A percentile compares a stretch with the other conserved stretches of the same genome.
phyloP scores from a whole-genome alignment of 108 stramenopile species.

The Stephanodiscus minutulus region DNA sequence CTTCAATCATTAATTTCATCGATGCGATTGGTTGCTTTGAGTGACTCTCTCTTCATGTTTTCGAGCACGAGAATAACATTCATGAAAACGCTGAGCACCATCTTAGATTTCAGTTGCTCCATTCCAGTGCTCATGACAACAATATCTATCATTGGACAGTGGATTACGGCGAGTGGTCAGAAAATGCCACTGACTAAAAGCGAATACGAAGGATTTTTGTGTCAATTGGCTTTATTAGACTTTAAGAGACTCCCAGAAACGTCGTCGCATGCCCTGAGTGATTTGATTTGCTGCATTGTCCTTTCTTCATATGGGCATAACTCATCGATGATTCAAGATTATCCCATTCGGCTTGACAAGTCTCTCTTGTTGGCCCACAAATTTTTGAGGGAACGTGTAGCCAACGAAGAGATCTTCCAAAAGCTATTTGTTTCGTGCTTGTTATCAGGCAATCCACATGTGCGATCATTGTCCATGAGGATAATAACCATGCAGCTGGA shows the following conservation, averaged over 20 bases:
- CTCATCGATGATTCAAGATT: conserved; percentile 23
- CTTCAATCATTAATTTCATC: conserved; percentile 19
- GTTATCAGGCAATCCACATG: conserved; percentile 47
- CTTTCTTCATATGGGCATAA: conserved; percentile 33
- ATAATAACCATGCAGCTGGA: conserved; percentile 24
- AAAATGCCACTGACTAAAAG: conserved; percentile 60
- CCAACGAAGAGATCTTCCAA: conserved; percentile 19
- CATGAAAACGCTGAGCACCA: conserved; percentile 54
- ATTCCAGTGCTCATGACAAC: conserved; percentile 65
- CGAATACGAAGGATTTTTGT: conserved; percentile 64
- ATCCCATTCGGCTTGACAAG: conserved; percentile 19
- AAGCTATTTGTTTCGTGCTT: conserved; percentile 55
- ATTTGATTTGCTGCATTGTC: conserved; percentile 65
- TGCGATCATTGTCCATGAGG: conserved; percentile 32
- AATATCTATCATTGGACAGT: conserved; percentile 61
- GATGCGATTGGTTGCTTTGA: conserved; percentile 56
- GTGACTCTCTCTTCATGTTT: conserved; percentile 55
- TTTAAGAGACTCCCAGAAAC: conserved; percentile 62
- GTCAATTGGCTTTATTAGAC: conserved; percentile 67
- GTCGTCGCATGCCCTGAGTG: conserved; percentile 63
- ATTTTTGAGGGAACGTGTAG: neutral
- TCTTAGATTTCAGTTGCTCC: conserved; percentile 70
- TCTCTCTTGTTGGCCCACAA: neutral
- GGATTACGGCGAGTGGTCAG: conserved; percentile 50
- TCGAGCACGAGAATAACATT: conserved; percentile 54